A percentile compares a stretch with the other conserved stretches of the same genome.
phyloP scores from a whole-genome alignment of 23 red algal genomes.

The Chondrus crispus region DNA sequence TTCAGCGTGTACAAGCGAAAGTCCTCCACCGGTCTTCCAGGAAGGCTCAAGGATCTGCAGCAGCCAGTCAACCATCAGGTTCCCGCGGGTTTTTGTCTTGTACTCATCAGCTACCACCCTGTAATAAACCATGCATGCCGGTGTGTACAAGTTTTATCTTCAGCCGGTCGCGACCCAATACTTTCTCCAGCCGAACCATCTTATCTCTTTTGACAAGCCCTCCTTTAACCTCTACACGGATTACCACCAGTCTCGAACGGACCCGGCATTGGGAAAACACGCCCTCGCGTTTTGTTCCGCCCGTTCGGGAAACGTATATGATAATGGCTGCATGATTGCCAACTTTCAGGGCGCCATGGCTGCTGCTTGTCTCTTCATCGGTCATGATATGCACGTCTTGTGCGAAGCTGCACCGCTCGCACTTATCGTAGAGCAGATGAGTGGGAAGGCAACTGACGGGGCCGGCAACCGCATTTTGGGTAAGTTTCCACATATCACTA shows the following conservation, averaged over 20 bases:
- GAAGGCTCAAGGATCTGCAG: conserved; percentile 64
- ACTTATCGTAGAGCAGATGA: conserved; percentile 73
- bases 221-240: not conserved
- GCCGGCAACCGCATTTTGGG: conserved; percentile 69
- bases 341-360: conserved; percentile 62
- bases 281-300: not conserved
- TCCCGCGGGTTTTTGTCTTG: conserved; percentile 74
- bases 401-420: conserved; percentile 84
- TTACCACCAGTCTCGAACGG: not conserved
- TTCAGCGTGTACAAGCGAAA: conserved; percentile 78
- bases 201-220: not conserved
- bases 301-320: conserved; percentile 5
- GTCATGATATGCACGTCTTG: conserved; percentile 54
- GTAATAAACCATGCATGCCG: conserved; percentile 54
- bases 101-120: conserved; percentile 85
- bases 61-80: conserved; percentile 59
- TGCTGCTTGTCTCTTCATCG: conserved; percentile 54
- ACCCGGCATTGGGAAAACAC: not conserved
- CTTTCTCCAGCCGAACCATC: conserved; percentile 59
- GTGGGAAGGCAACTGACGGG: conserved; percentile 59
- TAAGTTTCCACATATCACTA: too few relatives aligned
- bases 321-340: conserved; percentile 58
- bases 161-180: conserved; percentile 91
- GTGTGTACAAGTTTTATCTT: conserved; percentile 72
- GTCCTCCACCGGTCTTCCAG: conserved; percentile 50